phyloP scores from a whole-genome alignment of 441 rosid species.

The Eugenia klotzschiana region DNA sequence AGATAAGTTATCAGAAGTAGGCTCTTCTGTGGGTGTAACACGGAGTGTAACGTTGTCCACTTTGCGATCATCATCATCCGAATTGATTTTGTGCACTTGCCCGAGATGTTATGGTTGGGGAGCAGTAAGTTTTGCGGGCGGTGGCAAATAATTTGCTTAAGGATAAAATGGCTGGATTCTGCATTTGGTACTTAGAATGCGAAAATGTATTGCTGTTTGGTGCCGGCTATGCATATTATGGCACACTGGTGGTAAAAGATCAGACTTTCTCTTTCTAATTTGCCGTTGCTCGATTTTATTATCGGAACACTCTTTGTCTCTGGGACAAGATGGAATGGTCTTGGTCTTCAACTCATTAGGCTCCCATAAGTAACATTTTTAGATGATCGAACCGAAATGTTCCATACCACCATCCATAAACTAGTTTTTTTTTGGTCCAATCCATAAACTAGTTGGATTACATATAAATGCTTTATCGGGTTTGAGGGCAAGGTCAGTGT shows the following conservation, averaged over 20 bases:
- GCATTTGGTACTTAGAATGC: not conserved
- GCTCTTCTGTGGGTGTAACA: not conserved
- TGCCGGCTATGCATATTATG: not conserved
- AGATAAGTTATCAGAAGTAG: not conserved
- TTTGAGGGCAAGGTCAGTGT: not conserved
- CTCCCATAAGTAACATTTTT: not conserved
- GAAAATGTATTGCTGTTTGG: not conserved
- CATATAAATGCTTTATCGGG: not conserved
- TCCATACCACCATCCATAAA: not conserved
- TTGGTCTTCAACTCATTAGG: not conserved
- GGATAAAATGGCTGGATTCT: not conserved
- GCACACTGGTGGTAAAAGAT: not conserved
- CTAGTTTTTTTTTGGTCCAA: too few species aligned
- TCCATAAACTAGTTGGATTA: not conserved
- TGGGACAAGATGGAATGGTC: not conserved
- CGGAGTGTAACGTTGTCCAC: not conserved
- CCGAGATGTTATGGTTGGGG: not conserved
- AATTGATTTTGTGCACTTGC: not conserved
- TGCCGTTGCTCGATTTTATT: not conserved
- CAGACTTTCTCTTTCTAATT: not conserved
- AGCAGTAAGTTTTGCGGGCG: not conserved
- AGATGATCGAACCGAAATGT: not conserved
- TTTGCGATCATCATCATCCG: not conserved
- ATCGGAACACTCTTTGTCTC: not conserved
- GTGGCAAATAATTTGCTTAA: not conserved